phyloP scores from a whole-genome alignment of 345 rosid genomes.

The Populus euphratica region DNA sequence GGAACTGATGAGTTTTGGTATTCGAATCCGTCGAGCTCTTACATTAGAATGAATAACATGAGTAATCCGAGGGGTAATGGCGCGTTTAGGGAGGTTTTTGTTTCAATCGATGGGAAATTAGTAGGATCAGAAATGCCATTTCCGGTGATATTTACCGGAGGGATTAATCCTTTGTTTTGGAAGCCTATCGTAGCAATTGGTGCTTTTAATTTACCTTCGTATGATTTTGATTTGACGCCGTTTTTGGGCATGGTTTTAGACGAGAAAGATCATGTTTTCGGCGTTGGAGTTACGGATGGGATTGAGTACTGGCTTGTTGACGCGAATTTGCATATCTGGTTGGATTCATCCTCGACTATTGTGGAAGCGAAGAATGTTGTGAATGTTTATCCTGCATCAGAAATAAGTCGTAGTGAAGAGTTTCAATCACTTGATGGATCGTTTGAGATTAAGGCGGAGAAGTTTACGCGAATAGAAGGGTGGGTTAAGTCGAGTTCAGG shows the following conservation, averaged over 20 bases:
- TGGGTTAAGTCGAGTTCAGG: constrained; percentile 70
- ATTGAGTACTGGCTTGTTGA: constrained; percentile 80
- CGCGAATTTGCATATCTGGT: constrained; percentile 80
- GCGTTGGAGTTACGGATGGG: constrained; percentile 51
- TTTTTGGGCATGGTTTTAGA: constrained; percentile 61
- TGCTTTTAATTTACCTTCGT: constrained; percentile 71
- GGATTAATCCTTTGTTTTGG: constrained; percentile 86
- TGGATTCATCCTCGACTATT: constrained; percentile 32
- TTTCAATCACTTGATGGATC: constrained; percentile 62
- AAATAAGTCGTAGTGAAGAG: constrained; percentile 27
- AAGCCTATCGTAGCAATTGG: constrained; percentile 74
- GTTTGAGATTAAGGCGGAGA: constrained; percentile 47
- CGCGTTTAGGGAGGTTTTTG: constrained; percentile 62
- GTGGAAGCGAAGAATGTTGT: constrained; percentile 42
- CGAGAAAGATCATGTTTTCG: constrained; percentile 51
- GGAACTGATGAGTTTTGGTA: constrained; percentile 95
- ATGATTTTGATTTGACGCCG: constrained; percentile 72
- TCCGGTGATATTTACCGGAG: constrained; percentile 81
- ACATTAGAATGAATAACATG: constrained; percentile 53
- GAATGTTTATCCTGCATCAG: constrained; percentile 30
- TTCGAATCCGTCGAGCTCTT: constrained; percentile 74
- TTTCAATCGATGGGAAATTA: constrained; percentile 59
- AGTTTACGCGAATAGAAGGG: constrained; percentile 44
- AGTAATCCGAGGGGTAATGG: constrained; percentile 62
- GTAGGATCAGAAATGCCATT: constrained; percentile 70